Base-by-base conservation (phyloP, 169 alveolate species). In the Ichthyophthirius multifiliis region DNA sequence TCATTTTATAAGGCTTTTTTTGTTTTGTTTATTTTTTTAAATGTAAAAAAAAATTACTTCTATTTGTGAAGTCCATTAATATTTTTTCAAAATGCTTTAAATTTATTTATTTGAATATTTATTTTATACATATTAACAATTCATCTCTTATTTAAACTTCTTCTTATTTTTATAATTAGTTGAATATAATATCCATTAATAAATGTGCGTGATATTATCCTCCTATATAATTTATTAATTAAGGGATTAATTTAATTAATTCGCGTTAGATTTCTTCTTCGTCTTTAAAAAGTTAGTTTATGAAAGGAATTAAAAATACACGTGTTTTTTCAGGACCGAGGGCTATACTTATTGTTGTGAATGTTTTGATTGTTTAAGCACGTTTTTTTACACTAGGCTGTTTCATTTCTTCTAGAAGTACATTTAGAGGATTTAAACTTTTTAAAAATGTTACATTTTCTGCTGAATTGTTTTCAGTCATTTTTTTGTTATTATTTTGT, bases 321-420 rank as follows among this genome's bases (percentile, higher is more conserved):
- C 71, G 23, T 3, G 71, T 55, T 23, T 55, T 55, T 23, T 55
- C 71, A 10, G 71, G 71, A 5, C 71, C 71, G 3, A 55, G 18
- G 18, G 71, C 71, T 18, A 55, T 55, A 55, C 71, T 55, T 18
- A 55, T 55, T 55, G 71, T 27, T 10, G 71, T 34, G 23, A 55
- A 27, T 27, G 23, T 27, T 55, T 27, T 55, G 31, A 55, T 39
- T 3, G 43, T 27, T 0, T 16, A 6, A 18, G 31, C 31, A n/a
- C 71, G 23, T 27, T 55, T 55, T 55, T 55, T 55, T 1, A 55
- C 43, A 55, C 13, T 55, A 27, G 71, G 43, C 16, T 27, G 31
- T 7, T 55, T 55, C 71, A 55, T 55, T 7, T 55, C 71, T 27
- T 55, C 71, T 55, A 55, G 31, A 55, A 55, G 71, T 15, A 55